Conservation (phyloP, 2,329 filamentous ascomycete species). For the Cordyceps cicadae region DNA sequence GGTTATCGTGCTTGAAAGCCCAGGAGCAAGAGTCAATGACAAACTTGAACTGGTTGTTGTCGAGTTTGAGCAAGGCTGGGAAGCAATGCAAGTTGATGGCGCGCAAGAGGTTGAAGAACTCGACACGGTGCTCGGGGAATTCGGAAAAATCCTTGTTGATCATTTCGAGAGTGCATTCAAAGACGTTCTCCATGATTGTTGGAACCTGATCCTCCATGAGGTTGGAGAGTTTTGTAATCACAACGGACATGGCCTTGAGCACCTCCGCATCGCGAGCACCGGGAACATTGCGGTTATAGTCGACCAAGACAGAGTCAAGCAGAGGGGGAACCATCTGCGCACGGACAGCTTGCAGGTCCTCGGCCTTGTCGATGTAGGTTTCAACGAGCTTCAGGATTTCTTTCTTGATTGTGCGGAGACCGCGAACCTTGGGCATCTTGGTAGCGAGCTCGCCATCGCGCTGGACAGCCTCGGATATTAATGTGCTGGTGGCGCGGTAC, state of each 20-base stretch:
- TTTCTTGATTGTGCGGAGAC: constrained; percentile 96
- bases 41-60: constrained; percentile 97
- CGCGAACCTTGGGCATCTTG: constrained; percentile 94
- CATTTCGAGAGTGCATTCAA: constrained; percentile 98
- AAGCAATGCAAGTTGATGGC: constrained; percentile 98
- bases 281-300: constrained; percentile 95
- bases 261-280: constrained; percentile 95
- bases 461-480: constrained; percentile 89
- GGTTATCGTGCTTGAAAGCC: constrained; percentile 99
- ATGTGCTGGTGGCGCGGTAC: constrained; percentile 93
- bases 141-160: constrained; percentile 99
- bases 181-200: constrained; percentile 95
- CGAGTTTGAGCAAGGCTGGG: constrained; percentile 84
- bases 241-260: constrained; percentile 92
- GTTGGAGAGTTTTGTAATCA: constrained; percentile 92
- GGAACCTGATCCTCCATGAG: constrained; percentile 99
- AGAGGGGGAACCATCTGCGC: constrained; percentile 92
- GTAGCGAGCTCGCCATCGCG: constrained; percentile 86
- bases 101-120: constrained; percentile 95
- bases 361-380: constrained; percentile 95
- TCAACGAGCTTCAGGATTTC: constrained; percentile 98
- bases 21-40: constrained; percentile 99
- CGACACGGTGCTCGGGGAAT: constrained; percentile 96
- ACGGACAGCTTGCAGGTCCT: constrained; percentile 89
- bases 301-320: constrained; percentile 83